Evolutionary conservation across 2,329 filamentous ascomycete genomes (phyloP).

Genomic region (Diplocarpon rosae): DNA sequence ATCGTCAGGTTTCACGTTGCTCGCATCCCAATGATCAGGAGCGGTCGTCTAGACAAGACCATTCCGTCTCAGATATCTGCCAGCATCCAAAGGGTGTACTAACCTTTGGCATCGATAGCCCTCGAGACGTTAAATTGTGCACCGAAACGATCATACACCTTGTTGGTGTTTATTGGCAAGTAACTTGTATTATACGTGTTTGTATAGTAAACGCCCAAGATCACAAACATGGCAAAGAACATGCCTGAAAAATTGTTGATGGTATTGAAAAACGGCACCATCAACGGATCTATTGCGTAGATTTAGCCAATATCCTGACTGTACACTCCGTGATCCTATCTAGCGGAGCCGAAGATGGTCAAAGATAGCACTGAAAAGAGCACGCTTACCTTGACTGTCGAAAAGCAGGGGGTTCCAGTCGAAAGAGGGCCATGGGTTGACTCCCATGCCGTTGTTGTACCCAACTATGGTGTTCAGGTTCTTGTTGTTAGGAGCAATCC

Average conservation of each 20-base stretch:
- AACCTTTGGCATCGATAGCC: constrained; percentile 40
- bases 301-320: no score
- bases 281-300: constrained; percentile 41
- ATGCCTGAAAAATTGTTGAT: constrained; percentile 58
- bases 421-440: constrained; percentile 33
- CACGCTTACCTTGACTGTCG: neutral
- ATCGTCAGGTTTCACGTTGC: constrained; percentile 41
- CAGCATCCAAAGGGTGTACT: no score
- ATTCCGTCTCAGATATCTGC: no score
- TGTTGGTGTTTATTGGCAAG: constrained; percentile 57
- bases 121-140: constrained; percentile 49
- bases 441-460: constrained; percentile 30
- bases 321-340: no score
- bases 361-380: no score
- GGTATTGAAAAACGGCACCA: constrained; percentile 64
- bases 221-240: constrained; percentile 25
- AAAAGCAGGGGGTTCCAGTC: constrained; percentile 33
- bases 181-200: constrained; percentile 53
- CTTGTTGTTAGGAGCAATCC: constrained; percentile 37
- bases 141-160: constrained; percentile 64
- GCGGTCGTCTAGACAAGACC: no score
- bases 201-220: constrained; percentile 45
- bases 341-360: no score
- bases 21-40: no score
- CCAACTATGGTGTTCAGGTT: constrained; percentile 31